These are phyloP conservation scores for Cornus suecica DNA, from an alignment of 148 eudicot species.

Conservation along the genomic window DNA sequence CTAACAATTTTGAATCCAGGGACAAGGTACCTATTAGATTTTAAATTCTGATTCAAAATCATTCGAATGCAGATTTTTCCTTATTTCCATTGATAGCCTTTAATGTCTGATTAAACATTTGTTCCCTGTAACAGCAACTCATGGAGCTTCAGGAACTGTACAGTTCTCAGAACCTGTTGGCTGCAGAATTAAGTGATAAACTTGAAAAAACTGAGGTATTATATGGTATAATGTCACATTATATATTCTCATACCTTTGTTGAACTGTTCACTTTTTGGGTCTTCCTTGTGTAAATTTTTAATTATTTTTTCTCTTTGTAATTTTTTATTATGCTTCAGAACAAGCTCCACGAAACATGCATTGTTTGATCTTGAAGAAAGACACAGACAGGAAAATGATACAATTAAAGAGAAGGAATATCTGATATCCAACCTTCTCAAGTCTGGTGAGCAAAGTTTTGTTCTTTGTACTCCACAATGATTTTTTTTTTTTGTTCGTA, in stretches of 20 bases:
- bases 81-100: not conserved
- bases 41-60: not conserved
- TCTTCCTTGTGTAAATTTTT: constrained; percentile 14
- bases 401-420: constrained; percentile 94
- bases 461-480: not conserved
- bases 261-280: not conserved
- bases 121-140: constrained; percentile 55
- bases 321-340: constrained; percentile 43
- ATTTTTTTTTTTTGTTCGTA: not conserved
- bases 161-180: constrained; percentile 70
- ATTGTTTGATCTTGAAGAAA: constrained; percentile 87
- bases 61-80: not conserved
- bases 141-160: constrained; percentile 77
- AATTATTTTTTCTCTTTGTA: constrained; percentile 16
- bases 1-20: constrained; percentile 65
- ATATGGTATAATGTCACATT: not conserved
- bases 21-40: constrained; percentile 86
- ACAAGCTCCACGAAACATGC: constrained; percentile 80
- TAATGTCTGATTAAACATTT: constrained; percentile 2
- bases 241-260: constrained; percentile 4
- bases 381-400: constrained; percentile 86
- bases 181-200: constrained; percentile 71
- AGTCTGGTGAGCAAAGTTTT: constrained; percentile 62
- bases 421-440: constrained; percentile 80
- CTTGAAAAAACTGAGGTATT: constrained; percentile 91